Conservation (phyloP, 2,329 filamentous ascomycete species). For the Epichloe gansuensis region DNA sequence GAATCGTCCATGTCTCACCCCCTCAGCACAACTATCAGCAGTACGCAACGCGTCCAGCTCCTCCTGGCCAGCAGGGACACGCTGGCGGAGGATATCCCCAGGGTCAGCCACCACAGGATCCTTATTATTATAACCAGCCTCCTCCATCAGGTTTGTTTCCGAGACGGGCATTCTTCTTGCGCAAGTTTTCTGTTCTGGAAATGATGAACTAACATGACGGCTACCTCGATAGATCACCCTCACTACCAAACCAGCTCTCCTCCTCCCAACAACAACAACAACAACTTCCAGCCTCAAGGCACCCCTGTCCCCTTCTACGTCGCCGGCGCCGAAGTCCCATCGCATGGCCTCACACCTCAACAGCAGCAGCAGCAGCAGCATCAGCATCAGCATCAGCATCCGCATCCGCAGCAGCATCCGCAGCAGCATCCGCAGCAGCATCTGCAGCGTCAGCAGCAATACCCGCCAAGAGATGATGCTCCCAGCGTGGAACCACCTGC, state of each 20-base stretch:
- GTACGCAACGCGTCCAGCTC: conserved; percentile 43
- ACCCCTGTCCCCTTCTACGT: conserved; percentile 54
- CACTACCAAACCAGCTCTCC: conserved; percentile 34
- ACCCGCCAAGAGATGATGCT: conserved; percentile 40
- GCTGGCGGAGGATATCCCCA: conserved; percentile 28
- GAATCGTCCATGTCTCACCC: conserved; percentile 95
- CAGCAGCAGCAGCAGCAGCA: background rate
- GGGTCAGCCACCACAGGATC: conserved; percentile 40
- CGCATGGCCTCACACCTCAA: conserved; percentile 27
- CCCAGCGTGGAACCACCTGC: conserved; percentile 26
- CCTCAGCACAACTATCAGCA: conserved; percentile 67
- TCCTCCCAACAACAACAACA: conserved; percentile 33
- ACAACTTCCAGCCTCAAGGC: conserved; percentile 11
- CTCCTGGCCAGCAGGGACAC: conserved; percentile 36
- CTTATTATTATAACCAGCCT: conserved; percentile 57
- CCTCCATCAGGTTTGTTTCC: conserved; percentile 24
- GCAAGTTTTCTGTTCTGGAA: too few relatives aligned
- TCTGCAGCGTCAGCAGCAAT: conserved; percentile 17
- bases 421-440: too few relatives aligned
- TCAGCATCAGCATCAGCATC: too few relatives aligned
- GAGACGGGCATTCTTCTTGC: background rate
- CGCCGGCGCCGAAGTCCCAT: conserved; percentile 42
- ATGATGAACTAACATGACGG: background rate
- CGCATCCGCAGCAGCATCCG: too few relatives aligned
- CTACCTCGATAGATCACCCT: conserved; percentile 27